phyloP scores from a whole-genome alignment of 169 alveolate species.

The Plasmodium gonderi region DNA sequence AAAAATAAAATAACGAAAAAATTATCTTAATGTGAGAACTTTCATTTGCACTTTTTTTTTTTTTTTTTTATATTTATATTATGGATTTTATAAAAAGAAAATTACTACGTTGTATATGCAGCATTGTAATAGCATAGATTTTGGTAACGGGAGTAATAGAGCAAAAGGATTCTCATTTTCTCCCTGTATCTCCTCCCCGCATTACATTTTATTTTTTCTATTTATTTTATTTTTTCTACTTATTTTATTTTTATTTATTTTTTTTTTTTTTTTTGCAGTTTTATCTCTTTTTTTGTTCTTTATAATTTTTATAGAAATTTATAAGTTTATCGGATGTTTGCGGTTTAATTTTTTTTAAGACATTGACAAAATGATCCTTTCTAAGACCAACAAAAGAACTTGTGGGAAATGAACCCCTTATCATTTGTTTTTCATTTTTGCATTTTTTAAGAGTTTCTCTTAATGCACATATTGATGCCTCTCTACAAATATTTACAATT shows the following conservation, averaged over 20 bases:
- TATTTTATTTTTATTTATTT: not conserved
- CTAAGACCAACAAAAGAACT: constrained; percentile 38
- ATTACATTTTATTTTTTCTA: not conserved
- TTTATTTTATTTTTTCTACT: not conserved
- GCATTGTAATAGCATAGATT: too few species aligned
- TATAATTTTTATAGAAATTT: constrained; percentile 74
- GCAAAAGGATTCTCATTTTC: not conserved
- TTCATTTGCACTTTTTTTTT: not conserved
- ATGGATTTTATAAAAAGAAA: too few species aligned
- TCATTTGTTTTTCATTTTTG: not conserved
- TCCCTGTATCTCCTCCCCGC: not conserved
- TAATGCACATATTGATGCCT: constrained; percentile 89
- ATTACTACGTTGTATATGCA: not conserved
- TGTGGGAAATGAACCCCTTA: not conserved
- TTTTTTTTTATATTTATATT: not conserved
- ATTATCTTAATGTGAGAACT: not conserved
- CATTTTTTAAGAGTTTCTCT: constrained; percentile 69
- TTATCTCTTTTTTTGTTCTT: constrained; percentile 46
- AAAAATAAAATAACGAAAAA: not conserved
- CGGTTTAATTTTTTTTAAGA: constrained; percentile 77
- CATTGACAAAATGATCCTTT: constrained; percentile 69
- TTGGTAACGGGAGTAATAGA: too few species aligned
- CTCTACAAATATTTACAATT: constrained; percentile 91
- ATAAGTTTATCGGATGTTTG: constrained; percentile 76
- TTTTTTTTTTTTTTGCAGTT: not conserved